Evolutionary conservation across 257 asterid species (phyloP), one percentile per base, ranked within the genome.

Genomic region (Verbascum thapsus): DNA sequence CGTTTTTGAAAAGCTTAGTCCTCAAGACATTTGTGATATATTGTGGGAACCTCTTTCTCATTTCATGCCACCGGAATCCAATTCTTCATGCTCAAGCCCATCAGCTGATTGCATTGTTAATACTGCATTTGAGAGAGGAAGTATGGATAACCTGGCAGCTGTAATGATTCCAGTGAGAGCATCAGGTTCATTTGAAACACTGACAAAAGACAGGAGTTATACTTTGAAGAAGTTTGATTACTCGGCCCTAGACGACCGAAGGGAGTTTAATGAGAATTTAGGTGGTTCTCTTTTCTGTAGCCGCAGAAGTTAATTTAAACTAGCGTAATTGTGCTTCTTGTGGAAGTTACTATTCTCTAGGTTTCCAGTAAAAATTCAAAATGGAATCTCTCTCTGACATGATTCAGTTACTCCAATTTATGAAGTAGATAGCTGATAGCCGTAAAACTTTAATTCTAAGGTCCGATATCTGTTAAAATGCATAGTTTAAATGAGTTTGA

Each of bases 21-120:
- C 96, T 71, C 96, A 90, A 79, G 99, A 87, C 64, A 70, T 92
- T 59, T 92, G 99, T 67, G 95, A 92, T n/a, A n/a, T n/a, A n/a
- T n/a, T n/a, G n/a, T n/a, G n/a, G n/a, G n/a, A n/a, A n/a, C n/a
- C n/a, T n/a, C n/a, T n/a, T n/a, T n/a, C n/a, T n/a, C n/a, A n/a
- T n/a, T n/a, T n/a, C n/a, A n/a, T n/a, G n/a, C n/a, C n/a, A n/a
- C n/a, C n/a, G n/a, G n/a, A n/a, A n/a, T n/a, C n/a, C n/a, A n/a
- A n/a, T n/a, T n/a, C n/a, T n/a, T n/a, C n/a, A n/a, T n/a, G n/a
- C n/a, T n/a, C n/a, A n/a, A n/a, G n/a, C n/a, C n/a, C n/a, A n/a
- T n/a, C n/a, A n/a, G n/a, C n/a, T n/a, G n/a, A n/a, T n/a, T n/a
- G n/a, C n/a, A n/a, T 89, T 23, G 95, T 92, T 19, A 79, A 88